Conservation (phyloP, 2,329 filamentous ascomycete species). For the Ophiostoma sp. region DNA sequence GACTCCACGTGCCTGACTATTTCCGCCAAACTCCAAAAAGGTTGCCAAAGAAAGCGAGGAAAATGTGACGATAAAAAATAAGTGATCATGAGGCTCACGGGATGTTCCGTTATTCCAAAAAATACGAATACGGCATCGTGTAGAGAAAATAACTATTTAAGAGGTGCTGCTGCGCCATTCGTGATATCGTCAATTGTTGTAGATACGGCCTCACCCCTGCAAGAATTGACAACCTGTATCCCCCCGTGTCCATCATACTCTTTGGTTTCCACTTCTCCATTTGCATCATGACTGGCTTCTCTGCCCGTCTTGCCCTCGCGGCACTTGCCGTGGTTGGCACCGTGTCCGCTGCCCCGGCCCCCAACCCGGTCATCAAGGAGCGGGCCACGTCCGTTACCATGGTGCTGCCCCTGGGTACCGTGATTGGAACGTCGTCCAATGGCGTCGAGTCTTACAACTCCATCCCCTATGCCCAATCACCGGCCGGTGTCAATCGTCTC, state of each 20-base stretch:
- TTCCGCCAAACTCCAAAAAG: background rate
- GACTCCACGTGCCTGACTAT: background rate
- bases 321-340: background rate
- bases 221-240: background rate
- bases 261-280: background rate
- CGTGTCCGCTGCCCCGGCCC: background rate
- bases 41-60: background rate
- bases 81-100: slow-evolving; percentile 5
- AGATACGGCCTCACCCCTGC: background rate
- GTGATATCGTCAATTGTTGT: background rate
- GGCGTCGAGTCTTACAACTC: slow-evolving; percentile 68
- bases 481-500: slow-evolving; percentile 64
- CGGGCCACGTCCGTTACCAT: slow-evolving; percentile 17
- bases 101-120: background rate
- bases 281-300: background rate
- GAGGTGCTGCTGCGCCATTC: background rate
- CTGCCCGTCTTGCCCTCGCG: background rate
- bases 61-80: background rate
- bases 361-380: slow-evolving; percentile 4
- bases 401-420: slow-evolving; percentile 13
- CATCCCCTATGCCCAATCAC: slow-evolving; percentile 73
- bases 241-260: background rate
- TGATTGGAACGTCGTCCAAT: slow-evolving; percentile 10
- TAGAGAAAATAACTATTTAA: background rate
- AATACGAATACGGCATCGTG: background rate